Evolutionary conservation across 768 basidiomycete species (phyloP).

Genomic region (Pleurotus ostreatus): DNA sequence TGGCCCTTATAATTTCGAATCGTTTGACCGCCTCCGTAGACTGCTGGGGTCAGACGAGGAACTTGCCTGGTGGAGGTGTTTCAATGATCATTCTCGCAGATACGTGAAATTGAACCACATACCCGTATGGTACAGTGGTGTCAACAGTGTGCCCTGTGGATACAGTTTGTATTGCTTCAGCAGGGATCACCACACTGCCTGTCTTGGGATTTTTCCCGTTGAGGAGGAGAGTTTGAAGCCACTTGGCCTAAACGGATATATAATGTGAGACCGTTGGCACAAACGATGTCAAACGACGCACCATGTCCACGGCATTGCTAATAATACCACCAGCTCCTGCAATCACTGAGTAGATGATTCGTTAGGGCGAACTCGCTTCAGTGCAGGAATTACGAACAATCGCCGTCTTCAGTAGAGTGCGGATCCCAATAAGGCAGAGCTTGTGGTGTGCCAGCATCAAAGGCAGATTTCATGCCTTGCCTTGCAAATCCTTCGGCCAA

Average conservation of each 20-base stretch:
- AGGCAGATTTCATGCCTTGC: constrained; percentile 16
- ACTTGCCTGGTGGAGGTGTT: constrained; percentile 5
- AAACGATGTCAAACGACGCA: constrained; percentile 6
- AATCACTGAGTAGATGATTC: constrained; percentile 13
- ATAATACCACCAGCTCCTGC: constrained; percentile 27
- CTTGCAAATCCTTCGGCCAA: constrained; percentile 21
- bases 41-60: constrained; percentile 18
- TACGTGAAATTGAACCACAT: neutral
- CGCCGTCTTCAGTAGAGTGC: constrained; percentile 16
- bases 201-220: constrained; percentile 22
- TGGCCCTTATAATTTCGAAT: constrained; percentile 21
- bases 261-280: neutral
- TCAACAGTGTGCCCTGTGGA: constrained; percentile 20
- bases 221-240: constrained; percentile 22
- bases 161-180: constrained; percentile 17
- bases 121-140: constrained; percentile 12
- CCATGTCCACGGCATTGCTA: constrained; percentile 21
- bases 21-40: constrained; percentile 26
- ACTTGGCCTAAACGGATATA: constrained; percentile 13
- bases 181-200: constrained; percentile 20
- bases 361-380: neutral
- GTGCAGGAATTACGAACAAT: constrained; percentile 14
- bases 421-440: constrained; percentile 18
- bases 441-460: constrained; percentile 18
- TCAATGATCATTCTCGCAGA: neutral